phyloP scores from a whole-genome alignment of 129 eudicot species.

The Heracleum sosnowskyi region DNA sequence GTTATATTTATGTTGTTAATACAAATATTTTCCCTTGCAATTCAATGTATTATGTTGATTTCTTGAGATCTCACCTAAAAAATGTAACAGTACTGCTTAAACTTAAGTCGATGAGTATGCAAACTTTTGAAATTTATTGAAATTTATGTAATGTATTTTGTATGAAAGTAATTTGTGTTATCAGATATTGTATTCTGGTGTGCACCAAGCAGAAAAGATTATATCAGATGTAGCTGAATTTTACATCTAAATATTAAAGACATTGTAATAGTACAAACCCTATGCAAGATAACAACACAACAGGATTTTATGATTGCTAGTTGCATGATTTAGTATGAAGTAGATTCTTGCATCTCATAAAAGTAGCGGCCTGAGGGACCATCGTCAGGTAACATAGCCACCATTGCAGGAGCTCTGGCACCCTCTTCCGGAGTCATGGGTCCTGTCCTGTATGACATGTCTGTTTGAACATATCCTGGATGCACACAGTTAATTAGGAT shows the following conservation, averaged over 20 bases:
- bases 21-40: too few species aligned
- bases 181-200: not conserved
- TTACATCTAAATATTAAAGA: not conserved
- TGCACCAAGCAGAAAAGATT: not conserved
- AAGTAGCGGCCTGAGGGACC: slow-evolving; percentile 35
- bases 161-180: not conserved
- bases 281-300: not conserved
- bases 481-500: slow-evolving; percentile 21
- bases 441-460: slow-evolving; percentile 24
- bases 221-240: not conserved
- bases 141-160: too few species aligned
- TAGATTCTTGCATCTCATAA: slow-evolving; percentile 11
- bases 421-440: slow-evolving; percentile 35
- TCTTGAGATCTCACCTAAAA: not conserved
- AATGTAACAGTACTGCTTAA: not conserved
- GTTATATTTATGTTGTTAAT: too few species aligned
- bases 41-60: not conserved
- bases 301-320: not conserved
- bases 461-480: slow-evolving; percentile 48
- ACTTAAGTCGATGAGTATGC: not conserved
- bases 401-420: slow-evolving; percentile 29
- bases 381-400: slow-evolving; percentile 30
- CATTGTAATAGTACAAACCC: not conserved
- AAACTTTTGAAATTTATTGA: not conserved
- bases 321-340: not conserved